Conservation (phyloP, 148 eudicot genomes). For the Pharnaceum exiguum region DNA sequence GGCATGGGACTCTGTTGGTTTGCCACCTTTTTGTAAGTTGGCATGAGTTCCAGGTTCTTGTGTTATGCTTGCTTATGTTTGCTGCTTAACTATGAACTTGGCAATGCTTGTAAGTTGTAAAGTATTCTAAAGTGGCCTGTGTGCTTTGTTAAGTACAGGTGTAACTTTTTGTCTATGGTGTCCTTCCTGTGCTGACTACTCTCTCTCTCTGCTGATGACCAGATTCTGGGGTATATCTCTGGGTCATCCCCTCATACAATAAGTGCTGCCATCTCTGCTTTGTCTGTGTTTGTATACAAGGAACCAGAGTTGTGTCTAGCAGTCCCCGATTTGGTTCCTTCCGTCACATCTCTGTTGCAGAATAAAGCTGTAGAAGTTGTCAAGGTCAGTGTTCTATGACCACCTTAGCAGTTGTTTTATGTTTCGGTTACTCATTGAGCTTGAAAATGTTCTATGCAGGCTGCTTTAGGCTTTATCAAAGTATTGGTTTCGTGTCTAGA, state of each 20-base stretch:
- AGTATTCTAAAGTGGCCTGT: not conserved
- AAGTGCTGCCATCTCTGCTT: slow-evolving; percentile 89
- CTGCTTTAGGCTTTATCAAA: slow-evolving; percentile 85
- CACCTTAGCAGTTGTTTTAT: not conserved
- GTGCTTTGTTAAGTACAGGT: too few species aligned
- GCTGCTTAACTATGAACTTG: too few species aligned
- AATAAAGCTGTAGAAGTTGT: slow-evolving; percentile 79
- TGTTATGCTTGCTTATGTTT: too few species aligned
- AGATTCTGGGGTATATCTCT: slow-evolving; percentile 87
- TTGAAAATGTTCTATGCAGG: slow-evolving; percentile 34
- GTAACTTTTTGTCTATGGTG: not conserved
- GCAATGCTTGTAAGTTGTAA: not conserved
- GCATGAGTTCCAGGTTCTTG: too few species aligned
- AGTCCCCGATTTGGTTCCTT: slow-evolving; percentile 68
- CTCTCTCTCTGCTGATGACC: slow-evolving; percentile 18
- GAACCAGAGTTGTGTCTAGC: slow-evolving; percentile 52
- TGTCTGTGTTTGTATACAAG: slow-evolving; percentile 69
- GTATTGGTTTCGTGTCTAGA: slow-evolving; percentile 68
- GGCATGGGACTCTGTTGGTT: too few species aligned
- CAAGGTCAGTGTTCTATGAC: slow-evolving; percentile 52
- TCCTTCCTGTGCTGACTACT: slow-evolving; percentile 2
- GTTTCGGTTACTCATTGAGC: not conserved
- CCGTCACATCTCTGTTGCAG: slow-evolving; percentile 65
- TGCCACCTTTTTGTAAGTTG: too few species aligned
- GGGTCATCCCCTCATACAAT: slow-evolving; percentile 81